Percentiles rank a stretch among this genome's conserved stretches.
Conservation (phyloP, 2,329 filamentous ascomycete genomes). For the Lecanicillium sp. region DNA sequence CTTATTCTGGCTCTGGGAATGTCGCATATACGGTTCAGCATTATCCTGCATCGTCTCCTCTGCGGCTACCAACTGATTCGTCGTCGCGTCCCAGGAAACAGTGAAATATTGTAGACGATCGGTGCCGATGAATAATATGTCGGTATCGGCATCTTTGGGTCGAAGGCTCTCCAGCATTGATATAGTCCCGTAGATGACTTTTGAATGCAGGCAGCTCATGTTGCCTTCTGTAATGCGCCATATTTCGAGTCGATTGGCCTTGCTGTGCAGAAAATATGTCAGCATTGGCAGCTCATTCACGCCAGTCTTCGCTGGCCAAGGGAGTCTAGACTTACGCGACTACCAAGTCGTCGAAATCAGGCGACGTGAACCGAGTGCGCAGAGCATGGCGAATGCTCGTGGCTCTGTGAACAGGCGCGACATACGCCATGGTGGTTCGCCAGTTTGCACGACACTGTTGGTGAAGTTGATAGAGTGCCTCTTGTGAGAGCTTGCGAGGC, state of each 20-base stretch:
- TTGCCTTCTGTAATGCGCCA: slow-evolving; percentile 61
- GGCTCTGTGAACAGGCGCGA: slow-evolving; percentile 86
- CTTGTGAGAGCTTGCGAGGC: too few relatives aligned
- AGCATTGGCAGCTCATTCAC: slow-evolving; percentile 14
- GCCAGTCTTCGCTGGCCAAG: neutral
- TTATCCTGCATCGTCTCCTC: slow-evolving; percentile 44
- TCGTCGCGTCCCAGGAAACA: slow-evolving; percentile 65
- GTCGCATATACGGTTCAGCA: slow-evolving; percentile 55
- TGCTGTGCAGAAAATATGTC: slow-evolving; percentile 39
- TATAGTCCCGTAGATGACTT: slow-evolving; percentile 75
- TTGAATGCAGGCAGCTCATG: slow-evolving; percentile 57
- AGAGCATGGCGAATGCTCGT: slow-evolving; percentile 88
- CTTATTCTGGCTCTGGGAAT: slow-evolving; percentile 74
- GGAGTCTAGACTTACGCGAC: slow-evolving; percentile 59
- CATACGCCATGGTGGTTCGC: slow-evolving; percentile 66
- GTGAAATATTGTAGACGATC: slow-evolving; percentile 89
- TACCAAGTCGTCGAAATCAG: slow-evolving; percentile 72
- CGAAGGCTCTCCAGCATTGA: slow-evolving; percentile 75
- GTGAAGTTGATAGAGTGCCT: neutral
- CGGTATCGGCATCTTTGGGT: slow-evolving; percentile 63
- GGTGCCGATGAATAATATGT: slow-evolving; percentile 88
- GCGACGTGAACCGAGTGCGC: slow-evolving; percentile 65
- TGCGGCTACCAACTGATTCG: slow-evolving; percentile 39
- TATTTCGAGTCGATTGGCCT: slow-evolving; percentile 78
- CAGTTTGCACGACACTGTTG: neutral